Conservation (phyloP, 306 rosid species). For the Pachyrhizus erosus region DNA sequence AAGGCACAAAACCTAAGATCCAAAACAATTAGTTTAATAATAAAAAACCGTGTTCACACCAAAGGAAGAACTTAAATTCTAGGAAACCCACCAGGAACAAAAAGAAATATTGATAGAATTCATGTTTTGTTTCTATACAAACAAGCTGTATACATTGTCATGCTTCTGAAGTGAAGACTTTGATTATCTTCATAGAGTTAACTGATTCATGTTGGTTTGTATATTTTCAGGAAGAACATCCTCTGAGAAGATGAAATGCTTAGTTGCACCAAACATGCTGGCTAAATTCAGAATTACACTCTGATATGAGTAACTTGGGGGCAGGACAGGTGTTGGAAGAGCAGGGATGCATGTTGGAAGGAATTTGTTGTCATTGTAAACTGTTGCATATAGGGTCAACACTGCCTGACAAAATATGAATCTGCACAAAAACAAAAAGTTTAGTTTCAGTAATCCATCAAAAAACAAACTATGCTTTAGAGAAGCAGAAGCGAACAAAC, state of each 20-base stretch:
- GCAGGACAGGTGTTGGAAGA: constrained; percentile 60
- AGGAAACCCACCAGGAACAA: constrained; percentile 29
- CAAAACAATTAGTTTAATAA: neutral
- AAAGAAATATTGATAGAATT: constrained; percentile 11
- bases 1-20: constrained; percentile 5
- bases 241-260: constrained; percentile 63
- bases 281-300: constrained; percentile 65
- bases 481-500: constrained; percentile 1
- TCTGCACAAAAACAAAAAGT: constrained; percentile 52
- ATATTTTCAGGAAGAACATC: constrained; percentile 53
- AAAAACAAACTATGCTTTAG: neutral
- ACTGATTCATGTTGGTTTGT: constrained; percentile 17
- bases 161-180: constrained; percentile 36
- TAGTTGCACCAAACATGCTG: constrained; percentile 62
- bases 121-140: constrained; percentile 46
- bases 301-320: constrained; percentile 48
- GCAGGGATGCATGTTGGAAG: constrained; percentile 75
- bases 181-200: constrained; percentile 27
- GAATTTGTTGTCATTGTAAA: constrained; percentile 63
- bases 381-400: constrained; percentile 65
- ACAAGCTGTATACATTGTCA: constrained; percentile 29
- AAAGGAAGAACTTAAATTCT: constrained; percentile 32
- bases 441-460: neutral
- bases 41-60: constrained; percentile 9
- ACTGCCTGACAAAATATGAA: constrained; percentile 80